Percentiles rank a stretch among this genome's conserved stretches.
Evolutionary conservation across 2,329 filamentous ascomycete genomes (phyloP).

Genomic region (Botrytis byssoidea): DNA sequence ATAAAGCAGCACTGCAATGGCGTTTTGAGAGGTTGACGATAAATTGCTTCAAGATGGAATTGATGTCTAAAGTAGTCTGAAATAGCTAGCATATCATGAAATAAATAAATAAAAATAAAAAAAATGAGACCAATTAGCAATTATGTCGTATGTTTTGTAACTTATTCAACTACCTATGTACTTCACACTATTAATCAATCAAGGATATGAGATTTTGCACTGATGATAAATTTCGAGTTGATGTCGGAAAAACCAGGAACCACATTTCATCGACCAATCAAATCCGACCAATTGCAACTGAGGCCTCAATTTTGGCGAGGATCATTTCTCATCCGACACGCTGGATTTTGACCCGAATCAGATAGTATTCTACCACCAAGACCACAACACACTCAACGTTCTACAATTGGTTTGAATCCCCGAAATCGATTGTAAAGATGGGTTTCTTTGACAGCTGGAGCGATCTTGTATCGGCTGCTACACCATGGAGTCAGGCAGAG

Average conservation of each 20-base stretch:
- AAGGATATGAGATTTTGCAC: not conserved
- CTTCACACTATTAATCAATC: not conserved
- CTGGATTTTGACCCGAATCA: constrained; percentile 17
- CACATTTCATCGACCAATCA: constrained; percentile 30
- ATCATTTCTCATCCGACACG: constrained; percentile 23
- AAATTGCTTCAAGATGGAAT: constrained; percentile 13
- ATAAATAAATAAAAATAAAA: not conserved
- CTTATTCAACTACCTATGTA: not conserved
- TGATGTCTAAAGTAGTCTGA: constrained; percentile 1
- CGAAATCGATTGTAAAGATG: constrained; percentile 45
- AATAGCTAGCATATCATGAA: not conserved
- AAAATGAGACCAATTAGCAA: too few relatives aligned
- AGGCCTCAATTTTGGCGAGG: constrained; percentile 21
- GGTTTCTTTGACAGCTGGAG: constrained; percentile 65
- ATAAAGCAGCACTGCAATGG: constrained; percentile 19
- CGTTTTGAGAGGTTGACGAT: constrained; percentile 15
- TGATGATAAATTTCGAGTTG: constrained; percentile 14
- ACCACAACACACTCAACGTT: constrained; percentile 20
- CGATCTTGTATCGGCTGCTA: constrained; percentile 63
- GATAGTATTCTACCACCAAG: constrained; percentile 13
- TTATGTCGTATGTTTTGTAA: not conserved
- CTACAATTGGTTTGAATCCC: constrained; percentile 23
- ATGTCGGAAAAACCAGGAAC: constrained; percentile 23
- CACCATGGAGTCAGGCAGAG: constrained; percentile 63
- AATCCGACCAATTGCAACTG: constrained; percentile 30